phyloP scores from a whole-genome alignment of 805 yeast species.

The Cyberlindnera maritima region DNA sequence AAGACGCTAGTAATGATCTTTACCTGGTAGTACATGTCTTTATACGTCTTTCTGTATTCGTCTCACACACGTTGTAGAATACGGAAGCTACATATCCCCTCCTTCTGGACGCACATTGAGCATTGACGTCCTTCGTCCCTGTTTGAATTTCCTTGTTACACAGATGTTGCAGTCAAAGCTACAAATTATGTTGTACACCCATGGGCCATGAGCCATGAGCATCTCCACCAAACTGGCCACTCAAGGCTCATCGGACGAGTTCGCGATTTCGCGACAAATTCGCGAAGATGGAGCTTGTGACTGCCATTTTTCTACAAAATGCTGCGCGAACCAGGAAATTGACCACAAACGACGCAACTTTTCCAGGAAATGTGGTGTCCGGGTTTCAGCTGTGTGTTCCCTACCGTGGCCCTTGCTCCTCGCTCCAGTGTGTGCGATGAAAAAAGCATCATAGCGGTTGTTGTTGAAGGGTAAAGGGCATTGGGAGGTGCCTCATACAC shows the following conservation, averaged over 20 bases:
- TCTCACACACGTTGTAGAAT: no score
- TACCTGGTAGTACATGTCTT: no score
- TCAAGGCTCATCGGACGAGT: constrained; percentile 1
- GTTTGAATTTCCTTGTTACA: no score
- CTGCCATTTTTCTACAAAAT: constrained; percentile 1
- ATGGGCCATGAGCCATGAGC: no score
- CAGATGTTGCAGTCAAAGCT: no score
- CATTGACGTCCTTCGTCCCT: no score
- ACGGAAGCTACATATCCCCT: no score
- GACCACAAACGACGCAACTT: background rate
- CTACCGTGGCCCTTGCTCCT: background rate
- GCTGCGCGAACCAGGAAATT: constrained; percentile 1
- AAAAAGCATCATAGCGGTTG: constrained; percentile 3
- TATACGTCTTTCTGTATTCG: no score
- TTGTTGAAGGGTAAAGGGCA: background rate
- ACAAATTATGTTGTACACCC: no score
- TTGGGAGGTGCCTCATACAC: constrained; percentile 2
- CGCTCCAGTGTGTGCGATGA: background rate
- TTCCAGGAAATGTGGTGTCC: background rate
- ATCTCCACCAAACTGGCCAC: no score
- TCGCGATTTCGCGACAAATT: constrained; percentile 1
- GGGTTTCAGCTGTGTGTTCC: constrained; percentile 1
- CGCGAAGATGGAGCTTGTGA: constrained; percentile 2
- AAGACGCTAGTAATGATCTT: no score
- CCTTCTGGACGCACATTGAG: no score